Conservation (phyloP, 2,329 filamentous ascomycete genomes). For the Coccinonectria pachysandricola region DNA sequence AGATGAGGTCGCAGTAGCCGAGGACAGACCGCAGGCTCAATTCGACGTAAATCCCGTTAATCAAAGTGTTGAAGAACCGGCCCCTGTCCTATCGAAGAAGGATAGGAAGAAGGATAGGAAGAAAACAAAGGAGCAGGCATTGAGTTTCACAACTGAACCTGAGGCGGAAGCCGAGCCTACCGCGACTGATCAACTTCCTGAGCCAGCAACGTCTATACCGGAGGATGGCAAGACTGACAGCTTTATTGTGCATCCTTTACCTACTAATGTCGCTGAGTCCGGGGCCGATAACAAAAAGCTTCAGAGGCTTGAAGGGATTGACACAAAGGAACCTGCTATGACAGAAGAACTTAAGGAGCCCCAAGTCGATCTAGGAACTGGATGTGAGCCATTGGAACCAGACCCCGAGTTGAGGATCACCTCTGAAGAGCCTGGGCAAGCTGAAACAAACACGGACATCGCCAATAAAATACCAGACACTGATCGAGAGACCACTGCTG, state of each 20-base stretch:
- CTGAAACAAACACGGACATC: no score
- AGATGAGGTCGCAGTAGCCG: constrained; percentile 4
- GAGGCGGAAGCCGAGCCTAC: constrained; percentile 1
- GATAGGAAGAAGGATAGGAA: constrained; percentile 23
- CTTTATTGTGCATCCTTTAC: no score
- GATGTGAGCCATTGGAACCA: no score
- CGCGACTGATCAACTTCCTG: not conserved
- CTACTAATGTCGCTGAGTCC: no score
- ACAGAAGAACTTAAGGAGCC: no score
- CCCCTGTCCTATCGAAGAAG: constrained; percentile 11
- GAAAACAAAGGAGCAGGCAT: constrained; percentile 5
- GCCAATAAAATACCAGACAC: no score
- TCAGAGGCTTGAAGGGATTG: constrained; percentile 3
- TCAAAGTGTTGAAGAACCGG: not conserved
- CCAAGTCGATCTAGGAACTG: no score
- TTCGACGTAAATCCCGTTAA: no score
- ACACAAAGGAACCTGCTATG: constrained; percentile 1
- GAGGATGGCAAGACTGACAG: no score
- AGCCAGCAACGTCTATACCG: constrained; percentile 1
- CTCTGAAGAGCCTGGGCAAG: no score
- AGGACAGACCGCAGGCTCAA: no score
- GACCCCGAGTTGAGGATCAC: no score
- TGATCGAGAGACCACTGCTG: not conserved
- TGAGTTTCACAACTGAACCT: not conserved
- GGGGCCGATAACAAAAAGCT: constrained; percentile 2